Evolutionary conservation across 2,329 filamentous ascomycete species (phyloP).

Genomic region (Monilinia laxa): DNA sequence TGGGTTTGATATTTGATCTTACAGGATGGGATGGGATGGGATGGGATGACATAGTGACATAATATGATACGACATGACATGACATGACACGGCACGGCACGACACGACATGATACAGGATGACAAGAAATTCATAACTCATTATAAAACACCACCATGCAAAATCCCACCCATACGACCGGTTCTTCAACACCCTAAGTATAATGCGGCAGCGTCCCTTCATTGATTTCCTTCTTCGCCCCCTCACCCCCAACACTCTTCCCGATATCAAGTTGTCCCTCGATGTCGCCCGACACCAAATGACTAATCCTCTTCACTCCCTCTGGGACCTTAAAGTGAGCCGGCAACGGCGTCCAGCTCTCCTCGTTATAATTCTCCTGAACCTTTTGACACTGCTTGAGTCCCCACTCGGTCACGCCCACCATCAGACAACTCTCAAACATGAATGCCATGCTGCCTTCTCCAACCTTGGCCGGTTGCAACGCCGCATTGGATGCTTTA

Average conservation of each 20-base stretch:
- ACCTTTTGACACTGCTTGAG: conserved; percentile 67
- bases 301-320: conserved; percentile 33
- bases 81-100: too few species aligned
- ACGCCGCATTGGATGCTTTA: conserved; percentile 51
- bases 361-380: conserved; percentile 65
- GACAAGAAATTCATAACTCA: too few species aligned
- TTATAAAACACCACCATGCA: too few species aligned
- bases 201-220: background rate
- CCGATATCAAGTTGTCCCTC: conserved; percentile 26
- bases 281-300: conserved; percentile 31
- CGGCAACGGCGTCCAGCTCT: conserved; percentile 62
- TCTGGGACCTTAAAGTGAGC: conserved; percentile 45
- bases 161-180: too few species aligned
- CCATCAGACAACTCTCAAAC: conserved; percentile 66
- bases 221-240: background rate
- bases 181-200: background rate
- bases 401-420: conserved; percentile 72
- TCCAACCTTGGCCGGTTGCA: conserved; percentile 57
- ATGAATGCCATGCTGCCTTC: conserved; percentile 63
- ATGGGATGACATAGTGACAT: too few species aligned
- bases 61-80: too few species aligned
- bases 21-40: too few species aligned
- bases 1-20: too few species aligned
- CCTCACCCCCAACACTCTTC: conserved; percentile 26
- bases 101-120: too few species aligned